phyloP scores from a whole-genome alignment of 2,329 filamentous ascomycete genomes.

The Neofusicoccum ribis region DNA sequence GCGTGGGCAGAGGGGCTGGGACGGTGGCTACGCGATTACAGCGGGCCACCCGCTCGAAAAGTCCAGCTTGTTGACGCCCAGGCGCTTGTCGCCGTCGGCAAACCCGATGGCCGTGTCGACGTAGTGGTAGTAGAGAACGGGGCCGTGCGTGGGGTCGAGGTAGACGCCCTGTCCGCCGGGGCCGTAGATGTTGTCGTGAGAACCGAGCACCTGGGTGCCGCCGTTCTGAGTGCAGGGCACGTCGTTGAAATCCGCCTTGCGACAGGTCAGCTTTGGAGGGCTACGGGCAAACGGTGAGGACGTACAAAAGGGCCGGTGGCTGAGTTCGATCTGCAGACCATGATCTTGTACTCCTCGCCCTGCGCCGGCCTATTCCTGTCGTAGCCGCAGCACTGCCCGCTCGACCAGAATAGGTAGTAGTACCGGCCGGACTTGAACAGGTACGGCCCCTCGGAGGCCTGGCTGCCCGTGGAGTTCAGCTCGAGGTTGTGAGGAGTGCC shows the following conservation, averaged over 20 bases:
- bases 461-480: not conserved
- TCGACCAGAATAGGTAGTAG: constrained; percentile 65
- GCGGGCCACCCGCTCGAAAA: constrained; percentile 31
- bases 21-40: too few species aligned
- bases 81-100: constrained; percentile 28
- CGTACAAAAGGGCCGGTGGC: constrained; percentile 53
- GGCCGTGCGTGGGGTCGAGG: constrained; percentile 23
- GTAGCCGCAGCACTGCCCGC: constrained; percentile 61
- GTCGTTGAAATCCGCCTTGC: not conserved
- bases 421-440: constrained; percentile 51
- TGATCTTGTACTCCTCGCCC: constrained; percentile 63
- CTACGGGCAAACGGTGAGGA: constrained; percentile 13
- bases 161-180: constrained; percentile 35
- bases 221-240: constrained; percentile 52
- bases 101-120: constrained; percentile 30
- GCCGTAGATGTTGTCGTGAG: constrained; percentile 49
- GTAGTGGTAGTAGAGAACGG: constrained; percentile 36
- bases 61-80: constrained; percentile 35
- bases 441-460: constrained; percentile 52
- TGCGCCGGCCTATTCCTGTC: constrained; percentile 48
- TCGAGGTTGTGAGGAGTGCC: constrained; percentile 22
- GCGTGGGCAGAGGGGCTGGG: too few species aligned
- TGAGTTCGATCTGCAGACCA: constrained; percentile 57
- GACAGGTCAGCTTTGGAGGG: not conserved
- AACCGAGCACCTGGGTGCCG: constrained; percentile 60